phyloP scores from a whole-genome alignment of 371 early-diverging fungal species.

The Phascolomyces articulosus region DNA sequence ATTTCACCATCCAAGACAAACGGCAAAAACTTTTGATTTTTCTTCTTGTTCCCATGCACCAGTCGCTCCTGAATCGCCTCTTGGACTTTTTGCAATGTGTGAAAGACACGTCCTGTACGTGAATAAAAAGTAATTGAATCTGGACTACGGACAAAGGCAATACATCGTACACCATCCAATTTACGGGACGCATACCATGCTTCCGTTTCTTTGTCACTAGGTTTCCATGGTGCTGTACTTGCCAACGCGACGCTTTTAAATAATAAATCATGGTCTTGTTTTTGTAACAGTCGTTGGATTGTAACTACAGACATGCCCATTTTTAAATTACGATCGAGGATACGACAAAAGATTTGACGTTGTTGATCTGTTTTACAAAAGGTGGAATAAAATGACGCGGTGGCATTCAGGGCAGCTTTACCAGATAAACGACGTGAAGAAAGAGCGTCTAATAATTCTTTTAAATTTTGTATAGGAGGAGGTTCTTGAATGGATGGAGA shows the following conservation, averaged over 20 bases:
- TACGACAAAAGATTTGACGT: constrained; percentile 46
- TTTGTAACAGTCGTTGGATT: constrained; percentile 28
- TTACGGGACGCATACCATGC: constrained; percentile 62
- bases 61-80: constrained; percentile 29
- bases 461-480: constrained; percentile 5
- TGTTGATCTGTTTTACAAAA: constrained; percentile 28
- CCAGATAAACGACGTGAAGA: constrained; percentile 52
- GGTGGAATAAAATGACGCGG: constrained; percentile 35
- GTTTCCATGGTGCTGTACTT: constrained; percentile 8
- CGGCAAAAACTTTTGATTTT: constrained; percentile 6
- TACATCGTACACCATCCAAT: constrained; percentile 62
- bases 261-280: background rate
- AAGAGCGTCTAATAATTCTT: constrained; percentile 39
- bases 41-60: no score
- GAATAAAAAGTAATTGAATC: constrained; percentile 44
- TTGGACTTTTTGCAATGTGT: constrained; percentile 35
- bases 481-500: no score
- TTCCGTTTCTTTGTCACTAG: background rate
- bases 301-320: constrained; percentile 48
- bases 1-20: constrained; percentile 64
- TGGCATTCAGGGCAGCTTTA: constrained; percentile 40
- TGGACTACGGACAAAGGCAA: constrained; percentile 37
- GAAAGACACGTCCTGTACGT: constrained; percentile 50
- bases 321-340: constrained; percentile 60
- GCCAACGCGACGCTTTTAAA: constrained; percentile 45